These are phyloP conservation scores for Chondrus crispus DNA, from an alignment of 23 red algal genomes.

Conservation along the genomic window DNA sequence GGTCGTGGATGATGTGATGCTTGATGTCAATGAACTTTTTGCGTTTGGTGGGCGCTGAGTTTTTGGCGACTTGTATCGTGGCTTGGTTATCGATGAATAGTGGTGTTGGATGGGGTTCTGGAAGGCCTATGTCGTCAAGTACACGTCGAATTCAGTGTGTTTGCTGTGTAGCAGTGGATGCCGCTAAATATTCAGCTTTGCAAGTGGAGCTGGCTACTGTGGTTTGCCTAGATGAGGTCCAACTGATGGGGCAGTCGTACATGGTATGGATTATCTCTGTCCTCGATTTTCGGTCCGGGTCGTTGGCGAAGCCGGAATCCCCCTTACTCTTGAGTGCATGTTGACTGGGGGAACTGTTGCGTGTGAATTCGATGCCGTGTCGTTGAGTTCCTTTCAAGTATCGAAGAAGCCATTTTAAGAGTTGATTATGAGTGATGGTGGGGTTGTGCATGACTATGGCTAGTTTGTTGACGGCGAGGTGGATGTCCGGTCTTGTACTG, in stretches of 20 bases:
- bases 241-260: not conserved
- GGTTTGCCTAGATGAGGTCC: not conserved
- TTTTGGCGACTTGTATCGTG: not conserved
- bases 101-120: not conserved
- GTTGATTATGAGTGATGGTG: not conserved
- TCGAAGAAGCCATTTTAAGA: not conserved
- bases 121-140: not conserved
- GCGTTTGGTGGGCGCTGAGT: not conserved
- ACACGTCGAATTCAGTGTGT: not conserved
- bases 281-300: not conserved
- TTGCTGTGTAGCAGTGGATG: not conserved
- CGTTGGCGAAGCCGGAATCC: not conserved
- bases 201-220: not conserved
- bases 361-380: not conserved
- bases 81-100: not conserved
- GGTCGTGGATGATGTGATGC: not conserved
- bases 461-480: not conserved
- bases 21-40: not conserved
- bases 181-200: not conserved
- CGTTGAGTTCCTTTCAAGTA: not conserved
- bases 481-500: not conserved
- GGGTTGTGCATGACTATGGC: not conserved
- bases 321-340: too few species aligned
- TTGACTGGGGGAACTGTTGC: too few species aligned
- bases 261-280: not conserved